phyloP scores from a whole-genome alignment of 1,284 basidiomycete species.

The Melanopsichium pennsylvanicum region DNA sequence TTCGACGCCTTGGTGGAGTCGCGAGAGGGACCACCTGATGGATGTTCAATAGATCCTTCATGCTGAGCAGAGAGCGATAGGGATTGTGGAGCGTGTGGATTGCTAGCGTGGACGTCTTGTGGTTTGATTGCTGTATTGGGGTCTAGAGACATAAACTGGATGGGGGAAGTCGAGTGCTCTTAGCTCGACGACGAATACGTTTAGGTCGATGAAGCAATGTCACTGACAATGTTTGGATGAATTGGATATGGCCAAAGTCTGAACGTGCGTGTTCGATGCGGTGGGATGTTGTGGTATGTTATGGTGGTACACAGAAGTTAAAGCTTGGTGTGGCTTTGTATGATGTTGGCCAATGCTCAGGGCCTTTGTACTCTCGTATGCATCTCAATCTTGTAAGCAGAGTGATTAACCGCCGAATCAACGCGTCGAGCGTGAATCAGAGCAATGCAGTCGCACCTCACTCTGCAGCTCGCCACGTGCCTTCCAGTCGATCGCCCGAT shows the following conservation, averaged over 20 bases:
- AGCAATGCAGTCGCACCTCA: slow-evolving; percentile 13
- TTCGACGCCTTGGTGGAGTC: not conserved
- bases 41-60: not conserved
- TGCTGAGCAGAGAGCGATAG: slow-evolving; percentile 7
- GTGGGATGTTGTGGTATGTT: not conserved
- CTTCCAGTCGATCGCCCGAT: not conserved
- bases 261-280: not conserved
- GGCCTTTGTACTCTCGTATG: not conserved
- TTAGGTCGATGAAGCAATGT: slow-evolving; percentile 12
- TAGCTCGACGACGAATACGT: slow-evolving; percentile 16
- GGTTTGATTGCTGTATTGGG: not conserved
- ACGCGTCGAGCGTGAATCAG: slow-evolving; percentile 15
- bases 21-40: not conserved
- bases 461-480: slow-evolving; percentile 12
- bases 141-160: slow-evolving; percentile 41
- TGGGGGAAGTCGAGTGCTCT: slow-evolving; percentile 17
- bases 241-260: too few species aligned
- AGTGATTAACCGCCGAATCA: not conserved
- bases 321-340: too few species aligned
- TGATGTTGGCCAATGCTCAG: slow-evolving; percentile 12
- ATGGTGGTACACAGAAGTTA: not conserved
- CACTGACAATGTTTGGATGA: slow-evolving; percentile 13
- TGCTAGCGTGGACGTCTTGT: slow-evolving; percentile 5
- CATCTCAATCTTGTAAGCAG: not conserved
- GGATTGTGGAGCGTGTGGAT: not conserved